These are phyloP conservation scores for Sarocladium oryzae DNA, from an alignment of 2,329 filamentous ascomycete species.

Conservation along the genomic window DNA sequence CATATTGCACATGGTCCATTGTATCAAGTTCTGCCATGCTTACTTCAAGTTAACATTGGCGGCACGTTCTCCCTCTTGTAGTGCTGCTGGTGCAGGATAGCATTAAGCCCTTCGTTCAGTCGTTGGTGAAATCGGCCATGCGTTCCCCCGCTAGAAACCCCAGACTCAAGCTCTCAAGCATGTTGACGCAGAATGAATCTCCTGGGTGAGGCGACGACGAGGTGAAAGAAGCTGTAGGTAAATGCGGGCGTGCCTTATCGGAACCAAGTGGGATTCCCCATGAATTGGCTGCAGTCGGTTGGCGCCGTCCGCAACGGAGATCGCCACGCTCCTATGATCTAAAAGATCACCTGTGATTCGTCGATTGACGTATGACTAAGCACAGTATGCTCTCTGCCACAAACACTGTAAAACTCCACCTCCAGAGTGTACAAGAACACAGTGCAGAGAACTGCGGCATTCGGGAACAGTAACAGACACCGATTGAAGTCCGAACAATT, in stretches of 20 bases:
- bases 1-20: constrained; percentile 35
- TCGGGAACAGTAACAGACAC: background rate
- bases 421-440: background rate
- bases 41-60: too few relatives aligned
- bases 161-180: background rate
- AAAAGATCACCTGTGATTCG: background rate
- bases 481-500: background rate
- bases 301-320: constrained; percentile 19
- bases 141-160: background rate
- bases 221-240: background rate
- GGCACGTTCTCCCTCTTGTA: too few relatives aligned
- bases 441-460: background rate
- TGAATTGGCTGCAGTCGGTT: constrained; percentile 8
- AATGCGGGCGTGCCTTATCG: background rate
- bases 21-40: background rate
- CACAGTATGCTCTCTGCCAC: background rate
- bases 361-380: background rate
- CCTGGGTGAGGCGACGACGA: too few relatives aligned
- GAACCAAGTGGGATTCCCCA: background rate
- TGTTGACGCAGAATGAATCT: background rate
- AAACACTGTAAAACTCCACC: background rate
- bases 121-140: background rate
- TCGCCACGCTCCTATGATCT: constrained; percentile 24
- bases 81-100: too few relatives aligned
- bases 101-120: constrained; percentile 2